A percentile compares a stretch with the other conserved stretches of the same genome.
Conservation (phyloP, 352 stramenopile genomes). For the Blastocystis sp. region DNA sequence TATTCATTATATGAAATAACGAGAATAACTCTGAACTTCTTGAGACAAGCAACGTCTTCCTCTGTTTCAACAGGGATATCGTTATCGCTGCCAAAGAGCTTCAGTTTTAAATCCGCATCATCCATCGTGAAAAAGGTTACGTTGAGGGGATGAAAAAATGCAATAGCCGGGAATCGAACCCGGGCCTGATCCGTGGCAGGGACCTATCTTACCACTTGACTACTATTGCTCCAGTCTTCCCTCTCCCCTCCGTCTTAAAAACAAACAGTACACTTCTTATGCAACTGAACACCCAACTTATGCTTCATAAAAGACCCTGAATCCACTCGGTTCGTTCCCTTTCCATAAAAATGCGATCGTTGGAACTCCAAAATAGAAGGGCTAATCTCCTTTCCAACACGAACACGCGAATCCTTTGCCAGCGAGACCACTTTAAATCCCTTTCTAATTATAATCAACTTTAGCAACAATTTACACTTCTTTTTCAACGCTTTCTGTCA, state of each 20-base stretch:
- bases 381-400: conserved; percentile 35
- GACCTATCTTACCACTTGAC: conserved; percentile 68
- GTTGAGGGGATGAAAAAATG: background rate
- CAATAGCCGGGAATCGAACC: conserved; percentile 68
- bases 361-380: conserved; percentile 35
- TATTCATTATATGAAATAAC: background rate
- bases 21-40: background rate
- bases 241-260: background rate
- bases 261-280: background rate
- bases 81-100: background rate
- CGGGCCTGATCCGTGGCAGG: conserved; percentile 67
- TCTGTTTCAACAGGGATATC: background rate
- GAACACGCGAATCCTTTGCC: background rate
- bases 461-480: background rate
- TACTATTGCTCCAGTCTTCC: conserved; percentile 51
- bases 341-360: conserved; percentile 41
- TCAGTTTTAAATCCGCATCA: background rate
- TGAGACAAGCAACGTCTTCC: background rate
- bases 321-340: conserved; percentile 7
- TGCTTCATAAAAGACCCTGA: background rate
- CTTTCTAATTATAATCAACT: background rate
- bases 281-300: background rate
- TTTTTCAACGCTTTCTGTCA: conserved; percentile 47
- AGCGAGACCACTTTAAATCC: conserved; percentile 49
- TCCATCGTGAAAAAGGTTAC: background rate